These are phyloP conservation scores for Rhexocercosporidium sp. DNA, from an alignment of 2,329 filamentous ascomycete species.

Conservation along the genomic window DNA sequence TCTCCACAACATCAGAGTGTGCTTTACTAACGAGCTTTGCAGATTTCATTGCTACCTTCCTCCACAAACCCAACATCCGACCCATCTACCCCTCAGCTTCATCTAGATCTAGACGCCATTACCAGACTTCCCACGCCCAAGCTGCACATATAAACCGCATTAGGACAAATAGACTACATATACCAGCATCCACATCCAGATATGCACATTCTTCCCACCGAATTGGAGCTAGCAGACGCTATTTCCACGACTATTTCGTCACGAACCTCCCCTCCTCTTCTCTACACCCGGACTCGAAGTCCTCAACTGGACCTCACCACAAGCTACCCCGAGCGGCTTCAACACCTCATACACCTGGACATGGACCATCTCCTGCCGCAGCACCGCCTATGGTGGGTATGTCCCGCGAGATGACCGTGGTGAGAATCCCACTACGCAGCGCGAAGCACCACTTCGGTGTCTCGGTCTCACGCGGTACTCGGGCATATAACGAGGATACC, in stretches of 20 bases:
- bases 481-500: constrained; percentile 90
- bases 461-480: constrained; percentile 76
- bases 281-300: constrained; percentile 82
- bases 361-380: constrained; percentile 60
- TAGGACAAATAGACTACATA: constrained; percentile 12
- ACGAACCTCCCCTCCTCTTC: constrained; percentile 94
- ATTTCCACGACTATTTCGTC: constrained; percentile 96
- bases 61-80: constrained; percentile 25
- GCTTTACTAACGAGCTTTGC: neutral
- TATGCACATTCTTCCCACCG: neutral
- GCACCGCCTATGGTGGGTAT: constrained; percentile 64
- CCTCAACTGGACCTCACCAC: constrained; percentile 70
- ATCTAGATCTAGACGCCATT: constrained; percentile 10
- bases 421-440: constrained; percentile 89
- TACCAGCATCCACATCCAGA: neutral
- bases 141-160: constrained; percentile 11
- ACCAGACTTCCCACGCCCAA: constrained; percentile 14
- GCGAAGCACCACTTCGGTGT: constrained; percentile 97
- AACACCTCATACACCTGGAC: constrained; percentile 70
- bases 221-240: constrained; percentile 20
- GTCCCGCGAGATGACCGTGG: constrained; percentile 83
- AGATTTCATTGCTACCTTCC: constrained; percentile 41
- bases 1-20: neutral
- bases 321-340: constrained; percentile 87
- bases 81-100: neutral